phyloP scores from a whole-genome alignment of 305 asterid genomes.

The Nicotiana rustica region DNA sequence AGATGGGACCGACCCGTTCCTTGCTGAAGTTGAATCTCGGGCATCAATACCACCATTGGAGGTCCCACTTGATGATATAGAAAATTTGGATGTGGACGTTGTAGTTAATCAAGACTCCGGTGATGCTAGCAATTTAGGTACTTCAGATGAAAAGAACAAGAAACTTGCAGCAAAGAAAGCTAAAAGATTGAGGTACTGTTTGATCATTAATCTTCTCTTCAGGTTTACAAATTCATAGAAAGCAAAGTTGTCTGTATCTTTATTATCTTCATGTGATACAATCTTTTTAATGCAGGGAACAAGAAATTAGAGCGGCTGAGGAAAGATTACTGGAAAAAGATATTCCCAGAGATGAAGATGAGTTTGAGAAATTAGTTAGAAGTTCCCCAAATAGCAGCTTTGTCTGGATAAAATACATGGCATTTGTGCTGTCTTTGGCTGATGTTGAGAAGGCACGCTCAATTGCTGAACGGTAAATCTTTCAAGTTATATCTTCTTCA shows the following conservation, averaged over 20 bases:
- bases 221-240: constrained; percentile 19
- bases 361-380: constrained; percentile 85
- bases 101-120: constrained; percentile 48
- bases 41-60: constrained; percentile 87
- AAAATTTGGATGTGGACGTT: constrained; percentile 52
- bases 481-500: constrained; percentile 12
- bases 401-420: constrained; percentile 96
- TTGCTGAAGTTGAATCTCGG: constrained; percentile 74
- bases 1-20: constrained; percentile 50
- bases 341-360: constrained; percentile 79
- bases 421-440: constrained; percentile 70
- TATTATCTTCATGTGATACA: constrained; percentile 35
- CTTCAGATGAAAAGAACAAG: constrained; percentile 58
- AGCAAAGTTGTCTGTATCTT: background rate
- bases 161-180: constrained; percentile 69
- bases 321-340: constrained; percentile 82
- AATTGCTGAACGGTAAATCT: constrained; percentile 82
- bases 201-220: constrained; percentile 28
- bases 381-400: constrained; percentile 89
- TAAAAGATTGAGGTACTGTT: constrained; percentile 67
- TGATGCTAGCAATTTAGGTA: constrained; percentile 43
- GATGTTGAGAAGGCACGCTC: constrained; percentile 92
- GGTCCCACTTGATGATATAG: constrained; percentile 83
- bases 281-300: constrained; percentile 65
- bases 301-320: constrained; percentile 92